Base-by-base conservation (phyloP, 2,329 filamentous ascomycete genomes). In the Xylaria sp. region DNA sequence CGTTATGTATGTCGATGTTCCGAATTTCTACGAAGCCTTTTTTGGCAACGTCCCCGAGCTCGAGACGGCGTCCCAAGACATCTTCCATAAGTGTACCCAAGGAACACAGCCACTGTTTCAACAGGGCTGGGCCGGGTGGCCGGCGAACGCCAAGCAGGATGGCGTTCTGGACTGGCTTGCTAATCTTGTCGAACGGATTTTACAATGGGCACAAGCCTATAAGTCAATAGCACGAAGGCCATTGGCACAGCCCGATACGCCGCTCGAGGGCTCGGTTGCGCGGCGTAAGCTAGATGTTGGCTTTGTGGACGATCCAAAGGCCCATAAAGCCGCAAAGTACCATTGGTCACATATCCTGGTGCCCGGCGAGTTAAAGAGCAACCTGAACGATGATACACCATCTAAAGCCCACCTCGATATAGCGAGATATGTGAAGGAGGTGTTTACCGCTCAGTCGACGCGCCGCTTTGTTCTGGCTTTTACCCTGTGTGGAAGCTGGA, bases 401-500 rank as follows among this genome's bases (percentile, higher is more conserved):
- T 80, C 79, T 0, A 74, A 79, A 18, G 77, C 78, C 58, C 81
- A 78, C 79, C 76, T 82, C 72, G 80, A 86, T 70, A 75, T 86
- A 3, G 81, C 75, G 39, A 81, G 75, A 69, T 86, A 86, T 74
- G 80, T 78, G 0, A 81, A 66, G 75, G 80, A 86, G 72, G 80
- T 85, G 1, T 75, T 86, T 25, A 75, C 79, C 58, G 74, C 79
- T 15, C 77, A 85, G 72, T 77, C 82, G 46, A 82, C 75, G 52
- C 79, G 81, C 68, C 79, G 81, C 46, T 87, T 85, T 71, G 80
- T 84, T 64, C 74, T 86, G 13, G 83, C 81, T 63, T 86, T 87
- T 77, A 86, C 83, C 3, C 67, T 86, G 15, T 86, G 79, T 64
- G 78, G 82, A 69, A 79, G 79, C 65, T 71, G 82, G 13, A 84